Conservation (phyloP, 1,284 basidiomycete genomes). For the Dichomitus squalens region DNA sequence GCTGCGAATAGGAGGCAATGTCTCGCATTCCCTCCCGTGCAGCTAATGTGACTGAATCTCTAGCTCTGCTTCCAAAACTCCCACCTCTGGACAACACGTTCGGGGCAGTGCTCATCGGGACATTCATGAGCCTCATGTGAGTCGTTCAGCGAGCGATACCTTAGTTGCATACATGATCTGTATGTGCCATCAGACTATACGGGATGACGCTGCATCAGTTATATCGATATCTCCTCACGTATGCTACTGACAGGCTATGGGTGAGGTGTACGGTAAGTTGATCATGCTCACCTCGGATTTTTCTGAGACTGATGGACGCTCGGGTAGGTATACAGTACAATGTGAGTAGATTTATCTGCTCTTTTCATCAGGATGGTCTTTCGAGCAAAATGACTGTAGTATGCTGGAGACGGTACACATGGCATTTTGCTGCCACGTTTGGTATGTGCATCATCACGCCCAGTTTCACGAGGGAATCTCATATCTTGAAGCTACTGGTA, state of each 20-base stretch:
- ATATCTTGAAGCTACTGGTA: slow-evolving; percentile 1
- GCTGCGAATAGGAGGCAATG: too few species aligned
- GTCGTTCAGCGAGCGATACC: too few species aligned
- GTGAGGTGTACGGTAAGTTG: neutral
- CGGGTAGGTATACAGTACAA: neutral
- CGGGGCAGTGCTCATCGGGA: too few species aligned
- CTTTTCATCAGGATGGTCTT: neutral
- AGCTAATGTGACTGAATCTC: too few species aligned
- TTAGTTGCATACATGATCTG: neutral
- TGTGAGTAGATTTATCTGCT: neutral
- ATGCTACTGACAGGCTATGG: neutral
- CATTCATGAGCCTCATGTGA: slow-evolving; percentile 7
- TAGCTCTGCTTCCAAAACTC: neutral
- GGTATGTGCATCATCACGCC: neutral
- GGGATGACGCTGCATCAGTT: slow-evolving; percentile 1
- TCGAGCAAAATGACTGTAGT: neutral
- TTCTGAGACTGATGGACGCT: neutral
- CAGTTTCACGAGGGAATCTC: neutral
- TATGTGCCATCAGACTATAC: neutral
- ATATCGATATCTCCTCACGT: neutral
- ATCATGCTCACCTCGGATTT: neutral
- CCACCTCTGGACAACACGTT: slow-evolving; percentile 8
- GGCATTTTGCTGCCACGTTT: neutral
- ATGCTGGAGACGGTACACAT: slow-evolving; percentile 4
- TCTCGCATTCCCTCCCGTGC: too few species aligned